A percentile compares a stretch with the other conserved stretches of the same genome.
phyloP scores from a whole-genome alignment of 768 basidiomycete species.

The Udeniomyces megalosporus region DNA sequence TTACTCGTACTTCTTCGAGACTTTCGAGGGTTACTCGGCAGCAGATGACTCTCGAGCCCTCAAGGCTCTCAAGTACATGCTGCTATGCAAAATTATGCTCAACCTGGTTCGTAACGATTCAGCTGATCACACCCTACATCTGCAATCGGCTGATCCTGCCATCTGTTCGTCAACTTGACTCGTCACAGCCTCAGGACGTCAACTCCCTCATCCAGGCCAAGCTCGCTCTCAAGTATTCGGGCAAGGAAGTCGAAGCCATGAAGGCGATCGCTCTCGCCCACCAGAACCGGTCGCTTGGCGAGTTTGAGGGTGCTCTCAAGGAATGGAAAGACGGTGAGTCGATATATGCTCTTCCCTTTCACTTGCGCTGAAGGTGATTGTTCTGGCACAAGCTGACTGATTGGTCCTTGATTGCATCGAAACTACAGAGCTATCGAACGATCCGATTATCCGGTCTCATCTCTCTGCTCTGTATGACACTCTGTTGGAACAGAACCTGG shows the following conservation, averaged over 20 bases:
- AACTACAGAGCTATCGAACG: conserved; percentile 68
- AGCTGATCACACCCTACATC: background rate
- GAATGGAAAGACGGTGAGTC: conserved; percentile 63
- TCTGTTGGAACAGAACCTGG: conserved; percentile 82
- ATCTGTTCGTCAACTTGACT: background rate
- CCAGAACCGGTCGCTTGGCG: conserved; percentile 69
- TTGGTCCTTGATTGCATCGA: background rate
- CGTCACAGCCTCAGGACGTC: conserved; percentile 80
- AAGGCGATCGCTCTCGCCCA: conserved; percentile 87
- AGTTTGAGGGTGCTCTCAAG: conserved; percentile 72
- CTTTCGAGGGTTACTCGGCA: conserved; percentile 71
- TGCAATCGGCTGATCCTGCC: background rate
- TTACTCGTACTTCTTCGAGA: conserved; percentile 94
- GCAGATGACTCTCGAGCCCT: conserved; percentile 66
- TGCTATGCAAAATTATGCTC: conserved; percentile 95
- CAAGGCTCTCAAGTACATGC: conserved; percentile 89
- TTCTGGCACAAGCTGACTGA: background rate
- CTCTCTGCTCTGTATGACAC: conserved; percentile 89
- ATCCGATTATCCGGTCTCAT: conserved; percentile 88
- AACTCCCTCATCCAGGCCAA: conserved; percentile 71
- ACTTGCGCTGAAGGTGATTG: too few species aligned
- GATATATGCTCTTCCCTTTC: background rate
- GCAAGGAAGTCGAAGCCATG: conserved; percentile 89
- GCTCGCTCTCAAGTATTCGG: conserved; percentile 71
- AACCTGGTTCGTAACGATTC: conserved; percentile 48